These are phyloP conservation scores for Closterium sp. DNA, from an alignment of 139 green algal species.

Conservation along the genomic window DNA sequence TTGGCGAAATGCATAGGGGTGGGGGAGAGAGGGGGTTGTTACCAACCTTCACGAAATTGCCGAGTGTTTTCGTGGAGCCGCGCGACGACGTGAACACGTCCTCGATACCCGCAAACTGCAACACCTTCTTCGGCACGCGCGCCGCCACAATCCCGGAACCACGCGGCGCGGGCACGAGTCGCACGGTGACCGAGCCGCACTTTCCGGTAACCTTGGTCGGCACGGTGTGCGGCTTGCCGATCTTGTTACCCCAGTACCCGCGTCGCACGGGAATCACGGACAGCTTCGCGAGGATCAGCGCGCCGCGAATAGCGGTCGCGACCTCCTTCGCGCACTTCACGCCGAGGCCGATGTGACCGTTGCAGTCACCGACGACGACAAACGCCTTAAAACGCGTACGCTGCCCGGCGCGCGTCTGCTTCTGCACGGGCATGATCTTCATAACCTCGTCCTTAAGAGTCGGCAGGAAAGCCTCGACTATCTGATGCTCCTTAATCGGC, in stretches of 20 bases:
- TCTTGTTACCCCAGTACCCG: constrained; percentile 91
- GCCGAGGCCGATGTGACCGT: constrained; percentile 96
- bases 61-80: constrained; percentile 95
- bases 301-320: constrained; percentile 94
- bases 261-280: constrained; percentile 87
- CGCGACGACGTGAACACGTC: constrained; percentile 97
- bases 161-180: constrained; percentile 94
- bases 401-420: constrained; percentile 99
- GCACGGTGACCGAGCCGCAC: constrained; percentile 93
- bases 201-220: constrained; percentile 94
- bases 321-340: constrained; percentile 99
- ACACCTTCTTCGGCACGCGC: constrained; percentile 97
- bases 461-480: constrained; percentile 63
- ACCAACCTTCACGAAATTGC: constrained; percentile 94
- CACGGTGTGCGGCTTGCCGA: constrained; percentile 85
- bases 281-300: constrained; percentile 98
- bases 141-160: constrained; percentile 97
- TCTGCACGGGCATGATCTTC: constrained; percentile 99
- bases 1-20: not conserved
- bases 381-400: constrained; percentile 99
- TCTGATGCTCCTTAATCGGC: constrained; percentile 88
- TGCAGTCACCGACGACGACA: constrained; percentile 97
- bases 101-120: constrained; percentile 98
- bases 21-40: too few relatives aligned
- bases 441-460: constrained; percentile 68